Evolutionary conservation across 768 basidiomycete species (phyloP).

Genomic region (Lentinula lateritia): DNA sequence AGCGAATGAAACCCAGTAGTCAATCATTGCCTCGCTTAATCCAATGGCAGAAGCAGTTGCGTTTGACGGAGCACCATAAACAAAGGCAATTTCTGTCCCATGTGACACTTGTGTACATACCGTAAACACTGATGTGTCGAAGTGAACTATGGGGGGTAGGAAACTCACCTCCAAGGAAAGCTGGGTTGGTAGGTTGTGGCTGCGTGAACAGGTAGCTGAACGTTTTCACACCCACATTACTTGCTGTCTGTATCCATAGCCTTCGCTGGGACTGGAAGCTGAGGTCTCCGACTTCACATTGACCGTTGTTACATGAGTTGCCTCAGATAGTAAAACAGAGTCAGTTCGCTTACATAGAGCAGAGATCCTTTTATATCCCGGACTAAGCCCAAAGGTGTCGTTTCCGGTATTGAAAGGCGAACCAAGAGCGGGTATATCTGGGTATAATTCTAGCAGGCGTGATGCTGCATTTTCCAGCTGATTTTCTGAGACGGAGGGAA

Average conservation of each 20-base stretch:
- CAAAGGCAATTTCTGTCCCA: slow-evolving; percentile 23
- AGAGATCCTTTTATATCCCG: slow-evolving; percentile 21
- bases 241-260: slow-evolving; percentile 4
- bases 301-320: not conserved
- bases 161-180: slow-evolving; percentile 12
- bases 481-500: slow-evolving; percentile 5
- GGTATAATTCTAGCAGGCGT: not conserved
- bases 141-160: not conserved
- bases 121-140: not conserved
- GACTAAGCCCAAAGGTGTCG: slow-evolving; percentile 21
- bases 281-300: slow-evolving; percentile 18
- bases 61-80: slow-evolving; percentile 20
- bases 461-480: slow-evolving; percentile 9
- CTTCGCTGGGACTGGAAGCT: slow-evolving; percentile 17
- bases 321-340: not conserved
- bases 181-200: slow-evolving; percentile 10
- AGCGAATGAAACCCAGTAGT: slow-evolving; percentile 27
- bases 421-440: not conserved
- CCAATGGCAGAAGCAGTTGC: slow-evolving; percentile 11
- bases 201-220: slow-evolving; percentile 11
- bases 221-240: not conserved
- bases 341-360: slow-evolving; percentile 10
- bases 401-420: not conserved
- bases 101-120: slow-evolving; percentile 20
- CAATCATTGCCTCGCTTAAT: slow-evolving; percentile 18